Evolutionary conservation across 2,329 filamentous ascomycete species (phyloP), one percentile per base, ranked within the genome.

Genomic region (Botryotinia narcissicola): DNA sequence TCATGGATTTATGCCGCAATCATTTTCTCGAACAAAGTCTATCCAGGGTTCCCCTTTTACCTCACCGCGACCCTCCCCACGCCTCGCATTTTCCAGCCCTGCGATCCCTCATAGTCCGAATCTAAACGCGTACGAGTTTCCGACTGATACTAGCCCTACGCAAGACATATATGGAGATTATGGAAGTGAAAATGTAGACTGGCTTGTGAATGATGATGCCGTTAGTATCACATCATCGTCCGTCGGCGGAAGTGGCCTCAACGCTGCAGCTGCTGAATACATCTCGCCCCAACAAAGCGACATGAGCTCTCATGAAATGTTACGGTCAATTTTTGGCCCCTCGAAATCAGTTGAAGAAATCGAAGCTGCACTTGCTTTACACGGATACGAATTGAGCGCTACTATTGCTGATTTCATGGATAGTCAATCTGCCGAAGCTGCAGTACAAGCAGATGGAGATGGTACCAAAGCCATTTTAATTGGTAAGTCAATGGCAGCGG

Each of bases 271-370:
- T 8, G 92, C 95, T 37, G 94, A 98, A 81, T 98, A 89, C 84
- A 86, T 91, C 66, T 85, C 86, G 74, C 85, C 87, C 22, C 87
- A 89, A 68, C 89, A 91, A 92, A 80, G 89, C 73, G 95, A 98
- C 80, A 98, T 99, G 95, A 97, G 93, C 74, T 95, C 96, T 0
- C 97, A 98, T 83, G 96, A 99, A 81, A 98, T 99, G 89, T 87
- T 99, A 73, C 93, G 96, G 75, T 98, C 95, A 9, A 97, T 99
- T 59, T 86, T 99, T 40, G 94, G 95, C 66, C 94, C 96, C 78
- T 91, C 93, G 72, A 92, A 93, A 80, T 92, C 93, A 3, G 95
- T 98, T 79, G 95, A 98, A 70, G 96, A 99, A 82, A 95, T 99
- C 66, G 95, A 98, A 81, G 88, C 90, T n/a, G 93, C 95, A 7